Evolutionary conservation across 345 rosid genomes (phyloP).

Genomic region (Fremontodendron californicum): DNA sequence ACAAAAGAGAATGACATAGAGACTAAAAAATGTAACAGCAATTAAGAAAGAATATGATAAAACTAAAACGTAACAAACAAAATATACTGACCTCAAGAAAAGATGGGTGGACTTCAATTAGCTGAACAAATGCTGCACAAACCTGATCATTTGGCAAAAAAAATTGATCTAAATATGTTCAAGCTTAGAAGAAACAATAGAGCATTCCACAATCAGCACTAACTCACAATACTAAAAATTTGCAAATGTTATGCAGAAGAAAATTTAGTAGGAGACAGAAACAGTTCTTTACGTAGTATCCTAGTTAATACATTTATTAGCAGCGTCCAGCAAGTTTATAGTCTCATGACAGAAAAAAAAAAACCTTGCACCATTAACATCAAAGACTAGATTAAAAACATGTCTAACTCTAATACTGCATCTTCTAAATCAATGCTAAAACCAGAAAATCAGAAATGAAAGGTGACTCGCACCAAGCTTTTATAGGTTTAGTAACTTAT

Average conservation of each 20-base stretch:
- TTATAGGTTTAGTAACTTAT: background rate
- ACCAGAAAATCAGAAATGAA: background rate
- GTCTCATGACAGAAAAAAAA: background rate
- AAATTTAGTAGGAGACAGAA: background rate
- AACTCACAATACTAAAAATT: background rate
- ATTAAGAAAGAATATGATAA: conserved; percentile 6
- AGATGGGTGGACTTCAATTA: conserved; percentile 71
- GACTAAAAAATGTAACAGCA: conserved; percentile 22
- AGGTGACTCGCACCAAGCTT: background rate
- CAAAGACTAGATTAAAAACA: background rate
- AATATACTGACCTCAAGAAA: conserved; percentile 61
- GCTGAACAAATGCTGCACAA: conserved; percentile 92
- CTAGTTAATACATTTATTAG: background rate
- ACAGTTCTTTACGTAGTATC: background rate
- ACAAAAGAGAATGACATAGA: background rate
- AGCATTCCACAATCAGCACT: background rate
- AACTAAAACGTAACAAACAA: conserved; percentile 8
- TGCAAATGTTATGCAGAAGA: background rate
- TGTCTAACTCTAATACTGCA: background rate
- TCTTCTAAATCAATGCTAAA: background rate
- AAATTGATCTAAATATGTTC: background rate
- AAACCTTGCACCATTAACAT: background rate
- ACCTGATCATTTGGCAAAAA: conserved; percentile 47
- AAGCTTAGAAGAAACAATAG: background rate
- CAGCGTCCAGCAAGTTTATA: background rate